Evolutionary conservation across 1,284 basidiomycete genomes (phyloP).

Genomic region (Rhizoctonia solani): DNA sequence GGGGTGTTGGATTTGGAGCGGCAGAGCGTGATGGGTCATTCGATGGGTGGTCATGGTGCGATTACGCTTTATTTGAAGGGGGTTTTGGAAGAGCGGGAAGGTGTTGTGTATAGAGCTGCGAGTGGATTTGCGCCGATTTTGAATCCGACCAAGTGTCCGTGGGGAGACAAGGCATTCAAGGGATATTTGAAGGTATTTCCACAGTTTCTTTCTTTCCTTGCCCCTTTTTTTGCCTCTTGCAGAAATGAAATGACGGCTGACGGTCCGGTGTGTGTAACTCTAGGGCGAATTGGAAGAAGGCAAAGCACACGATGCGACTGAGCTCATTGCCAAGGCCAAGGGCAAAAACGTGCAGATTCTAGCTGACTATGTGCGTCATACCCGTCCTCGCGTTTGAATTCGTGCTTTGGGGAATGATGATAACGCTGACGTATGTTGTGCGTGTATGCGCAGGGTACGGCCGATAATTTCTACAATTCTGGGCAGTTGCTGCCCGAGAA

Average conservation of each 20-base stretch:
- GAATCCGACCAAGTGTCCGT: constrained; percentile 81
- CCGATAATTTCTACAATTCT: constrained; percentile 84
- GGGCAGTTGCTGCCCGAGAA: constrained; percentile 89
- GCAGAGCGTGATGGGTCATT: constrained; percentile 64
- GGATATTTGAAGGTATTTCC: constrained; percentile 75
- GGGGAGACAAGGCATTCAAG: constrained; percentile 91
- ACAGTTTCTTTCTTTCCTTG: background rate
- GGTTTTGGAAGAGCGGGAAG: constrained; percentile 42
- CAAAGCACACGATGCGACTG: constrained; percentile 82
- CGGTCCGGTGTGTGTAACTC: background rate
- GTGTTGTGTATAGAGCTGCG: constrained; percentile 78
- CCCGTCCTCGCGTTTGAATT: background rate
- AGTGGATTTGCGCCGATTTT: constrained; percentile 93
- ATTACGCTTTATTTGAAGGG: constrained; percentile 83
- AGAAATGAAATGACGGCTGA: too few relatives aligned
- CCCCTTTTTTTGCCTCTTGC: background rate
- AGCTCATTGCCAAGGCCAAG: constrained; percentile 69
- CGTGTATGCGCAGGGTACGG: constrained; percentile 82
- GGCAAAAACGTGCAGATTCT: constrained; percentile 74
- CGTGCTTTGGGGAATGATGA: too few relatives aligned
- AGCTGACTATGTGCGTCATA: constrained; percentile 70
- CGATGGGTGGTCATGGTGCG: constrained; percentile 96
- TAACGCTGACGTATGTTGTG: too few relatives aligned
- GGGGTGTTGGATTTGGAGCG: constrained; percentile 39
- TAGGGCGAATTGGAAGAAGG: constrained; percentile 76